phyloP scores from a whole-genome alignment of 768 basidiomycete species.

The Lyophyllum atratum region DNA sequence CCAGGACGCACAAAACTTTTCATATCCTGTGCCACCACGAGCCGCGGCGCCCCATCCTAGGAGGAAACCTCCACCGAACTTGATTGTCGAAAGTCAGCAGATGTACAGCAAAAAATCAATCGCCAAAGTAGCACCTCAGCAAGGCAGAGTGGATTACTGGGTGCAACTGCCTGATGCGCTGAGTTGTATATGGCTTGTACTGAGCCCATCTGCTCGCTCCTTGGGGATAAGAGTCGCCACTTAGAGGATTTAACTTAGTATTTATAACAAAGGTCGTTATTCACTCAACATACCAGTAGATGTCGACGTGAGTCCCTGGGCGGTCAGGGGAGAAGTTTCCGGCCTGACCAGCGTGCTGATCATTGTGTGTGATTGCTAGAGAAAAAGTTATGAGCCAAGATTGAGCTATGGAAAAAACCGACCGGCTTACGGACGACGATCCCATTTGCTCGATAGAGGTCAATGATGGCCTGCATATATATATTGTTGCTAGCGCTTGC shows the following conservation, averaged over 20 bases:
- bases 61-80: conserved; percentile 54
- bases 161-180: conserved; percentile 42
- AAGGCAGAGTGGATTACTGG: conserved; percentile 49
- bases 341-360: conserved; percentile 46
- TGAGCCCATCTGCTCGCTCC: conserved; percentile 49
- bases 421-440: conserved; percentile 46
- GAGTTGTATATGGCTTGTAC: conserved; percentile 52
- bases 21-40: conserved; percentile 51
- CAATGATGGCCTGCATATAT: conserved; percentile 53
- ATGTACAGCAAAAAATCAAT: not conserved
- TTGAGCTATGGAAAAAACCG: not conserved
- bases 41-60: conserved; percentile 43
- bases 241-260: conserved; percentile 13
- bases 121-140: conserved; percentile 38
- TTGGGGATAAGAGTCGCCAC: conserved; percentile 55
- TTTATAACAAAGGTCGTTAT: not conserved
- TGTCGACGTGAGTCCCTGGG: conserved; percentile 46
- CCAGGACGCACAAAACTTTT: conserved; percentile 43
- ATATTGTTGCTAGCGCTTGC: conserved; percentile 40
- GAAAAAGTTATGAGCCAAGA: not conserved
- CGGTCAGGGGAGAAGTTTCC: conserved; percentile 54
- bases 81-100: not conserved
- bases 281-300: conserved; percentile 44
- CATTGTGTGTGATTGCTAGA: conserved; percentile 49
- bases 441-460: conserved; percentile 45